These are phyloP conservation scores for Talaromyces atroroseus DNA, from an alignment of 2,329 filamentous ascomycete genomes.

Conservation along the genomic window DNA sequence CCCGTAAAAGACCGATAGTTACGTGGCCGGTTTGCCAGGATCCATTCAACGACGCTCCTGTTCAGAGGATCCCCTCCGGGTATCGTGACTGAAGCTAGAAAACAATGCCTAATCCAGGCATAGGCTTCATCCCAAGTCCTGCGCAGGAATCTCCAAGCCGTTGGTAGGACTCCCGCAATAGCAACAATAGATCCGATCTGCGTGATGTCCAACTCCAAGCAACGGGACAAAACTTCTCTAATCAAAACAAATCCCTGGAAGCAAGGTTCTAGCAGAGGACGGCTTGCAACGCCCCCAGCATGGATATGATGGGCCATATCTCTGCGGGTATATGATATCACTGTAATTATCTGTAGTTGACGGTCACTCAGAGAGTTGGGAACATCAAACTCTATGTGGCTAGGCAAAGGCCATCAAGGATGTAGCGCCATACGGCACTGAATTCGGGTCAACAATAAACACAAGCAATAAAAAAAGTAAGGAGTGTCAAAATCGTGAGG, in stretches of 20 bases:
- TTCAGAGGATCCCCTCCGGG: conserved; percentile 12
- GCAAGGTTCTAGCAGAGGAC: conserved; percentile 6
- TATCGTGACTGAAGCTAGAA: conserved; percentile 11
- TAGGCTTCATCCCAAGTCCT: conserved; percentile 1
- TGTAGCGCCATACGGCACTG: not conserved
- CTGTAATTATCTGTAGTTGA: not conserved
- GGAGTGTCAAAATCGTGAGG: not conserved
- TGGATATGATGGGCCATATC: conserved; percentile 9
- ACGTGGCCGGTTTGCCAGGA: conserved; percentile 5
- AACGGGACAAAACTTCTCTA: conserved; percentile 1
- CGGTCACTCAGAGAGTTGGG: not conserved
- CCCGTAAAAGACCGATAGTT: conserved; percentile 11
- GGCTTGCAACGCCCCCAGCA: conserved; percentile 8
- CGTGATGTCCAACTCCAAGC: conserved; percentile 7
- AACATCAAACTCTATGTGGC: not conserved
- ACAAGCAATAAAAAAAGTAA: not conserved
- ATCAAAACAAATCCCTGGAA: not conserved
- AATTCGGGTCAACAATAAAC: not conserved
- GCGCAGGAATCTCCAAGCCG: conserved; percentile 8
- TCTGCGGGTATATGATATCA: not conserved
- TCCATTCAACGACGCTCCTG: conserved; percentile 11
- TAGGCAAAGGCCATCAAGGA: not conserved
- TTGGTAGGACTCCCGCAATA: conserved; percentile 8
- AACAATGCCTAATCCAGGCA: conserved; percentile 7
- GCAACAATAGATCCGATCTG: conserved; percentile 12